phyloP scores from a whole-genome alignment of 495 filamentous ascomycete species.

The Penicillium flavigenum region DNA sequence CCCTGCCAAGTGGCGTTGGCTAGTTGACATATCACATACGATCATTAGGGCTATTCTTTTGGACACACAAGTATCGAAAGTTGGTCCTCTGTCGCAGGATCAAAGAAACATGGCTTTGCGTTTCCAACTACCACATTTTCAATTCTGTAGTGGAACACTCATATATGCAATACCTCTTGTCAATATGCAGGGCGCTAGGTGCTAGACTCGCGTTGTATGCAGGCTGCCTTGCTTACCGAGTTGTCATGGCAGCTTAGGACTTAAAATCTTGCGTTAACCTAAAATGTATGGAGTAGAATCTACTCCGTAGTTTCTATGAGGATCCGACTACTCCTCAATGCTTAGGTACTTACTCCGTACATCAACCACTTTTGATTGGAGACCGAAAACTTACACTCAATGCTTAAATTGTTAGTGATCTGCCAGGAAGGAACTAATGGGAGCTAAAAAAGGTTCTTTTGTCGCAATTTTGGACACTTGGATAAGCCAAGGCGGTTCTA shows the following conservation, averaged over 20 bases:
- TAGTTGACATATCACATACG: slow-evolving; percentile 5
- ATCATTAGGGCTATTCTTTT: not conserved
- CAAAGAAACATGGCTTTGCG: not conserved
- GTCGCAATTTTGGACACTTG: not conserved
- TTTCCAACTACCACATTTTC: not conserved
- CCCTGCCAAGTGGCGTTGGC: not conserved
- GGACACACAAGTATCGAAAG: not conserved
- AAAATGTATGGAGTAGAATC: not conserved
- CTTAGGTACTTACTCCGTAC: not conserved
- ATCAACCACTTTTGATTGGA: not conserved
- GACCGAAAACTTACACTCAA: not conserved
- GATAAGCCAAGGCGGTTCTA: not conserved
- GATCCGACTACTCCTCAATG: not conserved
- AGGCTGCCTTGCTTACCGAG: not conserved
- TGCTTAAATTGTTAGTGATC: not conserved
- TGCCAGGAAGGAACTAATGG: not conserved
- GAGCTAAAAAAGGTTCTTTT: not conserved
- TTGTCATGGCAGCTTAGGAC: not conserved
- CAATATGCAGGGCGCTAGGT: slow-evolving; percentile 6
- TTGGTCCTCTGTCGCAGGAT: not conserved
- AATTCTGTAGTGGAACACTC: not conserved
- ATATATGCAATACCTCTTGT: not conserved
- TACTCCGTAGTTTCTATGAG: not conserved
- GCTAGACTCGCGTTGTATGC: not conserved
- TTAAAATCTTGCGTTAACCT: not conserved